These are phyloP conservation scores for Syzygium grande DNA, from an alignment of 345 rosid species.

Conservation along the genomic window DNA sequence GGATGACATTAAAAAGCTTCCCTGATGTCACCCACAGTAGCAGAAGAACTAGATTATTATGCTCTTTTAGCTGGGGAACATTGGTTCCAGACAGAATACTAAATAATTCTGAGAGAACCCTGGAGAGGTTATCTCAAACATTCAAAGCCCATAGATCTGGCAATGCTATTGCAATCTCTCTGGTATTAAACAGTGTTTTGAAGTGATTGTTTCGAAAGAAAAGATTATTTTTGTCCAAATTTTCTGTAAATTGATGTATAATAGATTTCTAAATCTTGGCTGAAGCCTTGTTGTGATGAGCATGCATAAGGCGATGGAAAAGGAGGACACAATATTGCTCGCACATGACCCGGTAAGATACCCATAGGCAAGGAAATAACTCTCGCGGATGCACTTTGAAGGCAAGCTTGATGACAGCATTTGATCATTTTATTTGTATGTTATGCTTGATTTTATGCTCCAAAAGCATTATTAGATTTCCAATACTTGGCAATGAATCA, in stretches of 20 bases:
- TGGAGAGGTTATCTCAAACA: neutral
- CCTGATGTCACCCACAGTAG: neutral
- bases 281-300: neutral
- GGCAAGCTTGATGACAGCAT: neutral
- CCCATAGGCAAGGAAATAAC: neutral
- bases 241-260: neutral
- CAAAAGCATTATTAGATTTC: neutral
- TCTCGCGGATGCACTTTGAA: neutral
- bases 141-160: neutral
- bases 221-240: neutral
- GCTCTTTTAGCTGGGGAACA: neutral
- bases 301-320: neutral
- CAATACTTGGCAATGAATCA: neutral
- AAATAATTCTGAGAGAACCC: neutral
- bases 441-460: neutral
- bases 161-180: neutral
- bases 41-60: neutral
- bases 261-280: neutral
- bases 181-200: neutral
- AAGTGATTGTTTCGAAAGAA: neutral
- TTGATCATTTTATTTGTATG: neutral
- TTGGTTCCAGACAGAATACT: neutral
- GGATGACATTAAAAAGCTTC: neutral
- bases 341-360: neutral
- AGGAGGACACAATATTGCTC: neutral